A percentile compares a stretch with the other conserved stretches of the same genome.
Evolutionary conservation across 2,329 filamentous ascomycete genomes (phyloP).

Genomic region (Periconia macrospinosa): DNA sequence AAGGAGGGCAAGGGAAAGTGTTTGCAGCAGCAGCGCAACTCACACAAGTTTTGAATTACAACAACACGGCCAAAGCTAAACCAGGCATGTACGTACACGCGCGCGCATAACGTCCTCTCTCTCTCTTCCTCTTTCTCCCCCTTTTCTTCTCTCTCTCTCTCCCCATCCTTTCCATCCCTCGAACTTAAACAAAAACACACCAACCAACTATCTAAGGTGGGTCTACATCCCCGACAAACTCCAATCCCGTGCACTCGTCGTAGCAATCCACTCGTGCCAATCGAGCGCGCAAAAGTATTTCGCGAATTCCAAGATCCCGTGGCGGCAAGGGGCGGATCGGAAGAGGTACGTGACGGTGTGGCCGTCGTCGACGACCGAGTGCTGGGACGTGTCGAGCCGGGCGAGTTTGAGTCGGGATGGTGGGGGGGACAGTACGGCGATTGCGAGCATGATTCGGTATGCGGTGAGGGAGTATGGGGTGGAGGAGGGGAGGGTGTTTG

Average conservation of each 20-base stretch:
- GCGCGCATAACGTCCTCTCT: too few species aligned
- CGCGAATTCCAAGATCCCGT: constrained; percentile 31
- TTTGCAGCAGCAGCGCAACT: constrained; percentile 22
- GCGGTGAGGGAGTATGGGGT: constrained; percentile 56
- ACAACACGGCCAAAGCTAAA: constrained; percentile 26
- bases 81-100: constrained; percentile 32
- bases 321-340: constrained; percentile 31
- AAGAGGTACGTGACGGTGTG: constrained; percentile 36
- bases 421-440: constrained; percentile 59
- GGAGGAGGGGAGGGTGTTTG: constrained; percentile 56
- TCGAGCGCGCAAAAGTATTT: constrained; percentile 34
- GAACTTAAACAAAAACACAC: constrained; percentile 1
- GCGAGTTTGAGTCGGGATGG: constrained; percentile 59
- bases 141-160: background rate
- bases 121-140: background rate
- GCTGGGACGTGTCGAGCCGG: constrained; percentile 63
- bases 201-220: constrained; percentile 23
- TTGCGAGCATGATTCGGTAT: constrained; percentile 63
- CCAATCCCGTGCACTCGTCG: constrained; percentile 29
- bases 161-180: background rate
- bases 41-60: constrained; percentile 30
- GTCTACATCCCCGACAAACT: constrained; percentile 31
- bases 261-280: constrained; percentile 36
- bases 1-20: too few species aligned
- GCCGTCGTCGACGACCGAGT: constrained; percentile 41